Base-by-base conservation (phyloP, 176 grass and related monocot genomes). In the Zoysia pacifica region DNA sequence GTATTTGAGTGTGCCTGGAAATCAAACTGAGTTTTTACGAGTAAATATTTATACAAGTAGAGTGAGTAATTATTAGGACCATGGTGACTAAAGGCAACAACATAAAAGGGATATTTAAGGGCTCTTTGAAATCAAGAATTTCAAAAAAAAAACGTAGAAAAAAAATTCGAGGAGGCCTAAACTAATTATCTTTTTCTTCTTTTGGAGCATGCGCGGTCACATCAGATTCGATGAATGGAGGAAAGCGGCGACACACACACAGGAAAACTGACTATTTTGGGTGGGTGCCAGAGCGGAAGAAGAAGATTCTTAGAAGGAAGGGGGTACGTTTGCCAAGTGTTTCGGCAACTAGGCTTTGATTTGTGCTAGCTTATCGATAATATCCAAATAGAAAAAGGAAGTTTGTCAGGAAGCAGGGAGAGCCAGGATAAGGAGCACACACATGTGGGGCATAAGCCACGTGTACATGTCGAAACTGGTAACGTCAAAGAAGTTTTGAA, bases 271-370 rank as follows among this genome's bases (percentile, higher is more conserved):
- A 70, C 48, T 18, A 11, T 56, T 76, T 56, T 2, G 42, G 48
- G 40, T 65, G 42, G n/a, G 13, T 52, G 37, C 8, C 48, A 76
- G 56, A 11, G 52, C 52, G 6, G 14, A 55, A 55, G 56, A 60
- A 81, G 87, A 89, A 89, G 48, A 55, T 89, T 89, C 82, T 76
- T 81, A 77, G 82, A 65, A 84, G 48, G 42, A 60, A 77, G 73
- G 82, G 66, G 44, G 44, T 45, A 4, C 44, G 5, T 38, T 49
- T 9, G 41, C 48, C 65, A 69, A 70, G 48, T 49, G 64, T 76
- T 71, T 58, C 47, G 18, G 49, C 65, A 79, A 70, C n/a, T 37
- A 3, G 51, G 49, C 7, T 48, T 65, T 55, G 58, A 61, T 87
- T 64, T 41, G 10, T 72, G 40, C 28, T 28, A 28, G 28, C 48